Evolutionary conservation across 192 early-diverging fungal genomes (phyloP).

Genomic region (Podila epicladia): DNA sequence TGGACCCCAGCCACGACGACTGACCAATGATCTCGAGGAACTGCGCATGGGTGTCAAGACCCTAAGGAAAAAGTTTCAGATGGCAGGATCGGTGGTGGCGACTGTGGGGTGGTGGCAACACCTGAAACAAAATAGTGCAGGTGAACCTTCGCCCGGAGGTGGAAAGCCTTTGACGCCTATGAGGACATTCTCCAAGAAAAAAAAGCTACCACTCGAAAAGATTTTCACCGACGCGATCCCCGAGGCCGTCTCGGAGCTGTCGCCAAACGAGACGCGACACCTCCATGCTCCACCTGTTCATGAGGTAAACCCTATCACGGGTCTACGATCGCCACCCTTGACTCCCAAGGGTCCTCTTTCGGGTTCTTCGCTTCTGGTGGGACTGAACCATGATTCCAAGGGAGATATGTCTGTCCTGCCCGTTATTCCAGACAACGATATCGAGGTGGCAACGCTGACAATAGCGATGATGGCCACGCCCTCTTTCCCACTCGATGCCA

Average conservation of each 20-base stretch:
- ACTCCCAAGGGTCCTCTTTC: constrained; percentile 26
- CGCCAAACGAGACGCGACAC: background rate
- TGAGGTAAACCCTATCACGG: background rate
- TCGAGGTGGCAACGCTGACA: background rate
- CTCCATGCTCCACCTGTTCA: background rate
- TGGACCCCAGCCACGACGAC: constrained; percentile 6
- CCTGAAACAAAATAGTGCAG: constrained; percentile 5
- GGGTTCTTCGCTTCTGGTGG: constrained; percentile 2
- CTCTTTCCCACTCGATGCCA: background rate
- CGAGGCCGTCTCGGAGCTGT: background rate
- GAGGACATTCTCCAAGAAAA: background rate
- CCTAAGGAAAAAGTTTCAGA: constrained; percentile 41
- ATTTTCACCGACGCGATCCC: constrained; percentile 5
- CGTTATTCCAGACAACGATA: constrained; percentile 20
- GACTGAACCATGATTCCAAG: background rate
- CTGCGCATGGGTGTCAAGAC: constrained; percentile 39
- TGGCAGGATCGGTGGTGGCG: constrained; percentile 16
- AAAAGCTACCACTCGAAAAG: constrained; percentile 7
- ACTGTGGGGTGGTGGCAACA: constrained; percentile 29
- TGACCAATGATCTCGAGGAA: constrained; percentile 45
- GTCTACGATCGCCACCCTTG: constrained; percentile 29
- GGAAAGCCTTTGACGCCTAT: background rate
- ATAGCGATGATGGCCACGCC: background rate
- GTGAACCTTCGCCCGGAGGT: background rate
- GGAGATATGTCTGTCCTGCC: constrained; percentile 1